These are phyloP conservation scores for Phytopythium boreale DNA, from an alignment of 352 stramenopile species.

Conservation along the genomic window DNA sequence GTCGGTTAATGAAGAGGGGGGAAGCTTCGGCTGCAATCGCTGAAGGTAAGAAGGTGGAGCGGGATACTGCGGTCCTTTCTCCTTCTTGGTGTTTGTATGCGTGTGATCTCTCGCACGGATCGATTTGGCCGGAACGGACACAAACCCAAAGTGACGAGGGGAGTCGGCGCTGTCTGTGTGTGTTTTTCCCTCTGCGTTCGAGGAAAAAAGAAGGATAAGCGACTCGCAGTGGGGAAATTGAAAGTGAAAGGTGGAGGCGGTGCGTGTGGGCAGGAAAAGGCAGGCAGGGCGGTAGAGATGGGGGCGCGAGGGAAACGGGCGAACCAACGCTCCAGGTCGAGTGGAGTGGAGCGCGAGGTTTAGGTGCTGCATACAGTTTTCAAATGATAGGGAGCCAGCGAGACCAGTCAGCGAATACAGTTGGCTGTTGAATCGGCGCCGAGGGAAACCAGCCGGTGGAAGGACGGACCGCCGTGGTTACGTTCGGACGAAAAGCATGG, in stretches of 20 bases:
- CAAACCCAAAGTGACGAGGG: constrained; percentile 1
- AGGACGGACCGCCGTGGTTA: constrained; percentile 1
- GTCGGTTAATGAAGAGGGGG: constrained; percentile 11
- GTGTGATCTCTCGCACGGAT: background rate
- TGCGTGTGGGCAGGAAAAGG: background rate
- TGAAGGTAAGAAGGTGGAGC: background rate
- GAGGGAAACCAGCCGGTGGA: constrained; percentile 4
- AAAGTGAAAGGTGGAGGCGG: background rate
- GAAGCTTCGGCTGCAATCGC: constrained; percentile 2
- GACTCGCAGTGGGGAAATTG: constrained; percentile 1
- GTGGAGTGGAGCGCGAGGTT: background rate
- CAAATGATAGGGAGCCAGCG: background rate
- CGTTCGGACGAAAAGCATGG: constrained; percentile 1
- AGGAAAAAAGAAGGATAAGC: constrained; percentile 4
- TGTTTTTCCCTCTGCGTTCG: constrained; percentile 5
- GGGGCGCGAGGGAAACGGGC: background rate
- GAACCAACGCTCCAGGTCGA: background rate
- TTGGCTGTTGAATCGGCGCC: background rate
- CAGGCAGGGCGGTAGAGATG: background rate
- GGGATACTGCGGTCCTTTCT: constrained; percentile 1
- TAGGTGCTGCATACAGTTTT: background rate
- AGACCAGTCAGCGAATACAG: background rate
- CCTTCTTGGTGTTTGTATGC: background rate
- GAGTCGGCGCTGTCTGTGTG: background rate
- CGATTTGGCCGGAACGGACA: background rate